These are phyloP conservation scores for Dendrobium catenatum DNA, from an alignment of 106 monocot species.

Conservation along the genomic window DNA sequence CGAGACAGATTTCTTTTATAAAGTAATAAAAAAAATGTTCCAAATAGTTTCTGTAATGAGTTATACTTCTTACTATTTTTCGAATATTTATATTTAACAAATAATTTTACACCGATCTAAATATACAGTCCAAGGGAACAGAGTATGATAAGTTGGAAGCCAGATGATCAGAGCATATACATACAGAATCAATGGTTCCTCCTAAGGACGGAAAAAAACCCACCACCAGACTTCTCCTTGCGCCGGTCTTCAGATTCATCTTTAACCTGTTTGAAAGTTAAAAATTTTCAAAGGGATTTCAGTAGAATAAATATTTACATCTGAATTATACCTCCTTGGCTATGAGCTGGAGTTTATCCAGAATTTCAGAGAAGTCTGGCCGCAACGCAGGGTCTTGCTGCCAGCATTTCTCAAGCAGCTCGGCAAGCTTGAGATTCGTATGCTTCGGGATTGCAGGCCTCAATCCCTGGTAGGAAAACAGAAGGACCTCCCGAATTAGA, in stretches of 20 bases:
- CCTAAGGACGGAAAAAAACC: conserved; percentile 51
- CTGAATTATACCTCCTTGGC: conserved; percentile 42
- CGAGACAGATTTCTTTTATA: too few relatives aligned
- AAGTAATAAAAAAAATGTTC: too few relatives aligned
- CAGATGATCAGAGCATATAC: neutral
- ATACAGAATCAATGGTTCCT: conserved; percentile 3
- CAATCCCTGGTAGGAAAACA: conserved; percentile 37
- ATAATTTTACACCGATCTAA: neutral
- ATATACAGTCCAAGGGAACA: neutral
- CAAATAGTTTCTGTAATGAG: too few relatives aligned
- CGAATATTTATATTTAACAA: too few relatives aligned
- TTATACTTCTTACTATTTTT: too few relatives aligned
- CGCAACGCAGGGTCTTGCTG: conserved; percentile 65
- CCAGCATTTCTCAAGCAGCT: conserved; percentile 86
- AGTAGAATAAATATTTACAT: neutral
- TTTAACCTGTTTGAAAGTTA: conserved; percentile 31
- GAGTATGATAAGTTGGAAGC: neutral
- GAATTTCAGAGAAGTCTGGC: conserved; percentile 85
- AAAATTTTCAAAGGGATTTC: neutral
- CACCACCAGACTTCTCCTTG: conserved; percentile 42
- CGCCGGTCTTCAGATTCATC: conserved; percentile 36
- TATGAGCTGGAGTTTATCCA: conserved; percentile 40
- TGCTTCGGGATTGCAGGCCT: conserved; percentile 79
- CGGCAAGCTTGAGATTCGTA: conserved; percentile 47
- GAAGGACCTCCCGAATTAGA: neutral